phyloP scores from a whole-genome alignment of 805 yeast genomes.

The Scheffersomyces coipomensis region DNA sequence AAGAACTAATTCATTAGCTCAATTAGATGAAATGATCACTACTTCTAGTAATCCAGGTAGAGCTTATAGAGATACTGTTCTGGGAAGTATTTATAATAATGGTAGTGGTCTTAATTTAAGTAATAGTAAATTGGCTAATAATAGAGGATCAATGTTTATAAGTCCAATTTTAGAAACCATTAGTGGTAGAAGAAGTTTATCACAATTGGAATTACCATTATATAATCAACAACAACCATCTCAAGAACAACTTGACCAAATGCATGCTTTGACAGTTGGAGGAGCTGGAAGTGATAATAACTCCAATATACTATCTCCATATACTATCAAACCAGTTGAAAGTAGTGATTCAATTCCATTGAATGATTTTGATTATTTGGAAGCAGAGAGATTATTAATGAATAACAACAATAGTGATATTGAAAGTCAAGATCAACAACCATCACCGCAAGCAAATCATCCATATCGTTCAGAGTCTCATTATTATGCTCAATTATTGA shows the following conservation, averaged over 20 bases:
- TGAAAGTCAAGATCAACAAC: no score
- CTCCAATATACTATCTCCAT: not conserved
- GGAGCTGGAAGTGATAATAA: no score
- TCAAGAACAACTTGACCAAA: not conserved
- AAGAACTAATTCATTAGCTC: not conserved
- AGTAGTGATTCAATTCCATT: constrained; percentile 4
- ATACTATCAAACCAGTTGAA: constrained; percentile 1
- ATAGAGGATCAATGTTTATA: constrained; percentile 48
- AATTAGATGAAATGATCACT: constrained; percentile 1
- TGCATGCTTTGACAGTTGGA: no score
- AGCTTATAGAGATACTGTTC: constrained; percentile 25
- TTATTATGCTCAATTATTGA: no score
- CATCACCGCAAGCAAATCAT: no score
- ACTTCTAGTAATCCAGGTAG: constrained; percentile 15
- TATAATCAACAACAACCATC: constrained; percentile 7
- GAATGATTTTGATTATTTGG: constrained; percentile 4
- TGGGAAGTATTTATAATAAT: constrained; percentile 1
- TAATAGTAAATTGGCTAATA: constrained; percentile 8
- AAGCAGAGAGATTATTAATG: not conserved
- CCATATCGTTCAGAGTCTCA: no score
- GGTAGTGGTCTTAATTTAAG: not conserved
- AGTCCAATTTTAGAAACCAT: constrained; percentile 47
- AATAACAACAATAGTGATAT: not conserved
- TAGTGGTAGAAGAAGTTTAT: constrained; percentile 9
- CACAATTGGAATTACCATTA: constrained; percentile 14